Conservation (phyloP, 139 green algal species). For the Marvania coccoides region DNA sequence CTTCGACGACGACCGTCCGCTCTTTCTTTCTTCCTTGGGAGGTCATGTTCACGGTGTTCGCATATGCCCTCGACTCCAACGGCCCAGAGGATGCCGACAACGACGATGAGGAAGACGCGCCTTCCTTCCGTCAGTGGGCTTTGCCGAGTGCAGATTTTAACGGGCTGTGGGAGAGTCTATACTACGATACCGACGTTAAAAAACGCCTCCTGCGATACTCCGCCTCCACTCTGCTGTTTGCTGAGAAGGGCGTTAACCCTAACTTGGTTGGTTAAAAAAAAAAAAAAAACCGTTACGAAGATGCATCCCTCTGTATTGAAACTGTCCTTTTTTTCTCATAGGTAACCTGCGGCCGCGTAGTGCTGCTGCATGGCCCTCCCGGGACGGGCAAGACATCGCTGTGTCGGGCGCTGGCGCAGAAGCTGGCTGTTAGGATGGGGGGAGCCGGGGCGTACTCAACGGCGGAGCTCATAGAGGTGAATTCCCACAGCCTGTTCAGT, state of each 20-base stretch:
- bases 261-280: constrained; percentile 82
- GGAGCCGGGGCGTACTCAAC: constrained; percentile 13
- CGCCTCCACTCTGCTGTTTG: constrained; percentile 78
- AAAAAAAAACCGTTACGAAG: too few relatives aligned
- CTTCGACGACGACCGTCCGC: background rate
- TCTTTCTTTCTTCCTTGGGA: background rate
- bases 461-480: constrained; percentile 83
- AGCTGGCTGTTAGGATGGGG: constrained; percentile 47
- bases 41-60: constrained; percentile 4
- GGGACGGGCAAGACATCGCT: constrained; percentile 78
- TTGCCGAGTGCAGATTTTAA: constrained; percentile 61
- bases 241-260: constrained; percentile 58
- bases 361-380: constrained; percentile 87
- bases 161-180: constrained; percentile 69
- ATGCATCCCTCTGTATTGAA: too few relatives aligned
- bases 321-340: background rate
- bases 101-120: constrained; percentile 62
- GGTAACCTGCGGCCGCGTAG: constrained; percentile 25
- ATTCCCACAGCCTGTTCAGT: constrained; percentile 92
- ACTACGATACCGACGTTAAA: constrained; percentile 80
- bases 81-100: constrained; percentile 65
- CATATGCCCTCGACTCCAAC: constrained; percentile 55
- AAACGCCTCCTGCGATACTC: constrained; percentile 75
- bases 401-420: constrained; percentile 79
- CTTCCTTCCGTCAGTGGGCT: constrained; percentile 63